phyloP scores from a whole-genome alignment of 768 basidiomycete genomes.

The Myochromella boudieri region DNA sequence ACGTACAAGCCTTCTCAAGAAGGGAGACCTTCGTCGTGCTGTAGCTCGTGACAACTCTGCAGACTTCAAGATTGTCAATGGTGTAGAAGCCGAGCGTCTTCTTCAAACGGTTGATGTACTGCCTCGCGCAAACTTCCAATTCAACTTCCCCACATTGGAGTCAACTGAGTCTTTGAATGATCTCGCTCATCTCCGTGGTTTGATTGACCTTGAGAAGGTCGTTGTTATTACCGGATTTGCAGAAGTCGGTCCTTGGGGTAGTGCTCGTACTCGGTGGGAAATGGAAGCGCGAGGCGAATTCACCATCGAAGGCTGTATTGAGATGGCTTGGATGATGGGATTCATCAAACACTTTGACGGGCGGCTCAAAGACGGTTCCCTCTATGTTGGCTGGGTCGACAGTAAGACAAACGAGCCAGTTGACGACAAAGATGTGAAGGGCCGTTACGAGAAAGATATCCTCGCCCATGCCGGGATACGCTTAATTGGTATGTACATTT shows the following conservation, averaged over 20 bases:
- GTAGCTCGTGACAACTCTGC: conserved; percentile 92
- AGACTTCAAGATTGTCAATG: conserved; percentile 92
- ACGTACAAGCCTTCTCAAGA: conserved; percentile 75
- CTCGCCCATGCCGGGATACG: conserved; percentile 89
- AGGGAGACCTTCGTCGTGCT: conserved; percentile 90
- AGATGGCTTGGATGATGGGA: conserved; percentile 99
- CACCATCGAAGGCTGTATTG: conserved; percentile 96
- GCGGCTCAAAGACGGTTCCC: conserved; percentile 86
- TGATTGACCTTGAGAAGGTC: conserved; percentile 95
- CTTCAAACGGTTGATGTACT: conserved; percentile 91
- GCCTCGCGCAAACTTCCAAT: conserved; percentile 97
- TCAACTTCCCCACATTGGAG: conserved; percentile 90
- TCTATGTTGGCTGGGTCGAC: conserved; percentile 99
- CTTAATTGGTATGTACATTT: conserved; percentile 72
- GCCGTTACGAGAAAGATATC: conserved; percentile 94
- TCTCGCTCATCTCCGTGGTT: conserved; percentile 75
- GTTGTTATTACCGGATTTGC: conserved; percentile 95
- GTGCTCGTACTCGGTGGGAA: conserved; percentile 97
- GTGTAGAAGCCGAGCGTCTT: conserved; percentile 88
- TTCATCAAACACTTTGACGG: conserved; percentile 99
- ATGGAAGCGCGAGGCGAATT: conserved; percentile 99
- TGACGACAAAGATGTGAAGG: conserved; percentile 95
- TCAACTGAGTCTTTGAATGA: conserved; percentile 66
- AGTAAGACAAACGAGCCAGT: conserved; percentile 90
- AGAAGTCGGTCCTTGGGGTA: conserved; percentile 98